Evolutionary conservation across 2,329 filamentous ascomycete species (phyloP), one percentile per base, ranked within the genome.

Genomic region (Clonostachys sp.): DNA sequence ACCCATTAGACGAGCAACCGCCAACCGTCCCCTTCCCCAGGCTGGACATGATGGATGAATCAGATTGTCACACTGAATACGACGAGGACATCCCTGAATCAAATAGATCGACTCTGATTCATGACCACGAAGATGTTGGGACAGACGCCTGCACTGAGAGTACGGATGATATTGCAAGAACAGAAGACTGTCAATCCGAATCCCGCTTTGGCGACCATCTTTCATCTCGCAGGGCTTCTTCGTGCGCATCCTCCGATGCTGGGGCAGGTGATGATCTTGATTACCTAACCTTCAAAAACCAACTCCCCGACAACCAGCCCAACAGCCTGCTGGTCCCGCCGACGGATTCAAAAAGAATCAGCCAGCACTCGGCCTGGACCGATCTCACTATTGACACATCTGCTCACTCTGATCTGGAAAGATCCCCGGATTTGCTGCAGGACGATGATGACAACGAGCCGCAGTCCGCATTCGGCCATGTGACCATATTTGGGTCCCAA

Each of bases 301-400:
- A 60, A 8, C 24, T 57, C 58, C 13, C 58, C 50, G 12, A 52
- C 65, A 5, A 69, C 70, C 42, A 68, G 68, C 17, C 72, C 13
- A 69, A 69, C 47, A 75, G 67, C 48, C 64, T 81, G 9, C 63
- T 65, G 45, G 69, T 80, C 13, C 78, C 78, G 12, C 69, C 44
- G 60, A 70, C 53, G 56, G 70, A 44, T 58, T 69, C 45, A 61
- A 59, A 80, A 49, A 70, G 78, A 36, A 62, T 65, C 17, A 83
- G 79, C 51, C 75, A 80, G 44, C 73, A 76, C 46, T 81, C 79
- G 2, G 67, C 71, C n/a, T 83, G 80, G 80, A 83, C 80, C 24
- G 79, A 83, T 55, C 75, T 78, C 50, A 80, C 79, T 1, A 65
- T 82, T 10, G 77, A 78, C 14, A 81, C 76, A 49, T 70, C 66